Percentiles rank a stretch among this genome's conserved stretches.
Evolutionary conservation across 2,329 filamentous ascomycete species (phyloP).

Genomic region (Rutstroemia sp.): DNA sequence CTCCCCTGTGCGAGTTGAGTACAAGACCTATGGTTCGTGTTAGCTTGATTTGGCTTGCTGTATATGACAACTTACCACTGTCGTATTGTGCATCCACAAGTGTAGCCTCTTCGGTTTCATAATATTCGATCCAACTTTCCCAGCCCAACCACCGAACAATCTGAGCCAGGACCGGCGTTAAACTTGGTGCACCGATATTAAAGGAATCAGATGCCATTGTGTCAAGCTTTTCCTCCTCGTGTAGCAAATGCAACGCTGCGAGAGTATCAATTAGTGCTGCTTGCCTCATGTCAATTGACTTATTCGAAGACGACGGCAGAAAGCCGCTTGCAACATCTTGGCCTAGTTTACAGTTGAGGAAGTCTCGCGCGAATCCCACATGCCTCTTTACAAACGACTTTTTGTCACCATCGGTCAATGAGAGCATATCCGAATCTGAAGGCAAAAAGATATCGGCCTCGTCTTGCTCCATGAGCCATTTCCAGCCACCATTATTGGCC

Average conservation of each 20-base stretch:
- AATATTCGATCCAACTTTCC: constrained; percentile 54
- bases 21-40: constrained; percentile 11
- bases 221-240: constrained; percentile 82
- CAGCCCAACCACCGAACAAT: constrained; percentile 78
- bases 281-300: constrained; percentile 48
- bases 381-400: constrained; percentile 45
- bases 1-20: constrained; percentile 29
- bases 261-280: constrained; percentile 60
- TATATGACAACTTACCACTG: constrained; percentile 32
- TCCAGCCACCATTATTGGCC: constrained; percentile 60
- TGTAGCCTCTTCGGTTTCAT: constrained; percentile 49
- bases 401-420: constrained; percentile 38
- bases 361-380: constrained; percentile 56
- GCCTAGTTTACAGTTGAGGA: constrained; percentile 53
- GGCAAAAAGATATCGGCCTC: constrained; percentile 17
- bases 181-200: constrained; percentile 36
- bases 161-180: constrained; percentile 74
- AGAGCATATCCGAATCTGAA: constrained; percentile 11
- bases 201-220: constrained; percentile 45
- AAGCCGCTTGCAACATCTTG: constrained; percentile 45
- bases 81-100: constrained; percentile 50
- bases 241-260: constrained; percentile 74
- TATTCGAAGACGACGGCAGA: constrained; percentile 51
- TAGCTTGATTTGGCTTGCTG: background rate
- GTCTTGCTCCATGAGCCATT: constrained; percentile 58